Evolutionary conservation across 2,329 filamentous ascomycete genomes (phyloP).

Genomic region (Microdochium nivale): DNA sequence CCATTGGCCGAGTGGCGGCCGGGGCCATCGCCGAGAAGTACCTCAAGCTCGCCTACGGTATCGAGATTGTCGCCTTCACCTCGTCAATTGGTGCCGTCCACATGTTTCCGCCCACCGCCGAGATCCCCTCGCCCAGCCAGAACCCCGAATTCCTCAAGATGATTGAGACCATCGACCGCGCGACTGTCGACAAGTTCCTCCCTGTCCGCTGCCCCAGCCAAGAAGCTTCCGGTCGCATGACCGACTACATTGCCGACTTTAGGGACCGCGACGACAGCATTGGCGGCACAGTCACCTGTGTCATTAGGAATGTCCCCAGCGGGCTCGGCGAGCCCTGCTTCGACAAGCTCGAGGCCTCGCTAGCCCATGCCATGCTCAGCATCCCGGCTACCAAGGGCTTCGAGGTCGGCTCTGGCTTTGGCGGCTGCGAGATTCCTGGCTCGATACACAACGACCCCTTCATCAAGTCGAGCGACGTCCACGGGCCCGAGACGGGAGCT

Average conservation of each 20-base stretch:
- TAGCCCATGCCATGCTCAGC: constrained; percentile 89
- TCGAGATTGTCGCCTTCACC: constrained; percentile 89
- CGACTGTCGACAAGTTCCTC: constrained; percentile 72
- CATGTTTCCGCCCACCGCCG: constrained; percentile 63
- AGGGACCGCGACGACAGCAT: constrained; percentile 78
- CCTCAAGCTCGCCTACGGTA: constrained; percentile 66
- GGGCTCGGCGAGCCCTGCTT: constrained; percentile 92
- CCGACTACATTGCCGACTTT: constrained; percentile 67
- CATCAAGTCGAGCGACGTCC: constrained; percentile 42
- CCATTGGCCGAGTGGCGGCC: constrained; percentile 85
- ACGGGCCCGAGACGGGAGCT: constrained; percentile 35
- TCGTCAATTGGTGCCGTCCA: constrained; percentile 74
- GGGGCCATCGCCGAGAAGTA: constrained; percentile 93
- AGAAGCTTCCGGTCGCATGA: constrained; percentile 61
- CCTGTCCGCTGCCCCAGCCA: constrained; percentile 79
- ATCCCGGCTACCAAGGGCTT: constrained; percentile 96
- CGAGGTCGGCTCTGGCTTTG: constrained; percentile 89
- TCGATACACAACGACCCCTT: constrained; percentile 92
- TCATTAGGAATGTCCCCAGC: constrained; percentile 76
- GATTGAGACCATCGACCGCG: constrained; percentile 61
- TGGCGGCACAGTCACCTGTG: constrained; percentile 89
- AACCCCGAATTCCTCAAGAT: constrained; percentile 75
- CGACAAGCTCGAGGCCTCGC: constrained; percentile 86
- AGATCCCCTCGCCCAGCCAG: constrained; percentile 59
- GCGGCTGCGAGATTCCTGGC: constrained; percentile 75